Conservation (phyloP, 768 basidiomycete genomes). For the Suillus variegatus region DNA sequence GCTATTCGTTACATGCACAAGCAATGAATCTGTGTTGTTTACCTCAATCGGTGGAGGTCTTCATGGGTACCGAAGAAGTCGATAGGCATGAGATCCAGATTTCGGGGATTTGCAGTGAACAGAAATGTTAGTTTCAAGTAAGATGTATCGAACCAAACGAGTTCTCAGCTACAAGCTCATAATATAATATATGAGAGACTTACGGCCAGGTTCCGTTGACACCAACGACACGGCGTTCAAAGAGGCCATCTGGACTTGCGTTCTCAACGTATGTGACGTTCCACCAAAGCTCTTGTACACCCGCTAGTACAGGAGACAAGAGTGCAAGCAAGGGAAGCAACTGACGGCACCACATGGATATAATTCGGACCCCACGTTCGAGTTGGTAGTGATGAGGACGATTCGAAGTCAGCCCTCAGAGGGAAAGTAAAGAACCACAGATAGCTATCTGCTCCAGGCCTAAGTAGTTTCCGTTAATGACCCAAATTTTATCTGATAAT, state of each 20-base stretch:
- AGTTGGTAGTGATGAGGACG: background rate
- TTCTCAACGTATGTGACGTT: conserved; percentile 82
- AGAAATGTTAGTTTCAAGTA: background rate
- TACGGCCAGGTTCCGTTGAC: conserved; percentile 95
- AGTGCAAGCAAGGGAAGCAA: conserved; percentile 18
- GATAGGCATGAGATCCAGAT: background rate
- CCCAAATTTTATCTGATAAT: conserved; percentile 19
- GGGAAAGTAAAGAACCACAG: background rate
- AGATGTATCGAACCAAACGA: background rate
- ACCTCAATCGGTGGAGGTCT: conserved; percentile 86
- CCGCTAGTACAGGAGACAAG: conserved; percentile 52
- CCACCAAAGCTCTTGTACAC: conserved; percentile 82
- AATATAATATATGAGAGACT: conserved; percentile 30
- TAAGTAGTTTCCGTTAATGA: background rate
- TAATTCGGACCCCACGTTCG: background rate
- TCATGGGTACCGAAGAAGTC: conserved; percentile 1
- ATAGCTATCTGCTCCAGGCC: background rate
- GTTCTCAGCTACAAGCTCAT: background rate
- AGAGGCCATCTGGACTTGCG: conserved; percentile 84
- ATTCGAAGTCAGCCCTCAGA: background rate
- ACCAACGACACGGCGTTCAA: conserved; percentile 75
- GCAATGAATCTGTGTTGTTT: conserved; percentile 65
- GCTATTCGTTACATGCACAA: conserved; percentile 77
- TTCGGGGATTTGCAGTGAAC: background rate
- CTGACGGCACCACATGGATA: conserved; percentile 1